phyloP scores from a whole-genome alignment of 2,329 filamentous ascomycete genomes.

The Sporothrix curviconia region DNA sequence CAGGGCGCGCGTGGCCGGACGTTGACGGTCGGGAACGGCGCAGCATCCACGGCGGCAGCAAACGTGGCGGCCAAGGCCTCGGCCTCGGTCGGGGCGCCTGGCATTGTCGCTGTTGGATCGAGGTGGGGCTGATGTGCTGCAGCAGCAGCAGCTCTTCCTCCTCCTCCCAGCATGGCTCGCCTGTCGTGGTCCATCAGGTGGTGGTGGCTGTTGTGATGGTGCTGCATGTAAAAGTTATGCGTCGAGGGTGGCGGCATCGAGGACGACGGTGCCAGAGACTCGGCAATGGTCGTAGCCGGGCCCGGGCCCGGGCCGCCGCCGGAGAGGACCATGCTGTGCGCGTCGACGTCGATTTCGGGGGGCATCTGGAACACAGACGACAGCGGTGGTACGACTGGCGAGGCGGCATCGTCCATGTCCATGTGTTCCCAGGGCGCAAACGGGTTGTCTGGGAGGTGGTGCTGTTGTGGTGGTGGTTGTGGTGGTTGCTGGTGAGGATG shows the following conservation, averaged over 20 bases:
- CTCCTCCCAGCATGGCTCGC: background rate
- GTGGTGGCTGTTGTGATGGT: no score
- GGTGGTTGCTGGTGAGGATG: background rate
- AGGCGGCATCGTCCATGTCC: constrained; percentile 2
- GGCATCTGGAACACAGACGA: background rate
- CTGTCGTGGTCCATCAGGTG: background rate
- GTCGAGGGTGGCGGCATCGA: constrained; percentile 1
- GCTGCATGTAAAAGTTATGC: background rate
- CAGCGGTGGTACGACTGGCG: background rate
- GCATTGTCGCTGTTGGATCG: no score
- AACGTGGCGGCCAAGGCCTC: background rate
- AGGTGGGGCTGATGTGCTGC: no score
- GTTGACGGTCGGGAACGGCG: background rate
- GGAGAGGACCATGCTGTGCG: constrained; percentile 1
- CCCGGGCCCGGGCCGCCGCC: background rate
- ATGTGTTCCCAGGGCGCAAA: constrained; percentile 1
- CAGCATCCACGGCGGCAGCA: background rate
- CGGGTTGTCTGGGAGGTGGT: background rate
- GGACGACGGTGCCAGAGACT: constrained; percentile 8
- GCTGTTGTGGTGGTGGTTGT: background rate
- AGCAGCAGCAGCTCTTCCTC: no score
- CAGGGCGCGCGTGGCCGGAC: background rate
- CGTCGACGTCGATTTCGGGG: background rate
- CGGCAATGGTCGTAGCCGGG: background rate
- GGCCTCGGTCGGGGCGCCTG: no score